phyloP scores from a whole-genome alignment of 129 eudicot genomes.

The Tagetes patula region DNA sequence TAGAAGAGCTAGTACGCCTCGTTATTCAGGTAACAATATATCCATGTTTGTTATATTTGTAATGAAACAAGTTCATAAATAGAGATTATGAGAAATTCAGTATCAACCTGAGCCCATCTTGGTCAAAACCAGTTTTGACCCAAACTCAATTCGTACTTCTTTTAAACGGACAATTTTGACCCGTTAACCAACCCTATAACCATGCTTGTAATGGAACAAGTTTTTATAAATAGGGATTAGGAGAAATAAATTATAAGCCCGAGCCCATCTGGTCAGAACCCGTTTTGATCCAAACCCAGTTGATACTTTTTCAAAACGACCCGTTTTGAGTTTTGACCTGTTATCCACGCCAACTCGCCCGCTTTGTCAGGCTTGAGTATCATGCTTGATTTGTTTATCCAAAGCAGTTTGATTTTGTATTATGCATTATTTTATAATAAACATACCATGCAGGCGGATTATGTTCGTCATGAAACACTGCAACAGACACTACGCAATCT shows the following conservation, averaged over 20 bases:
- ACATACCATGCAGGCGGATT: slow-evolving; percentile 69
- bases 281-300: neutral
- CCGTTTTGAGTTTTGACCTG: neutral
- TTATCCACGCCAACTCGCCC: neutral
- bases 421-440: neutral
- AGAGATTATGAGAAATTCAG: neutral
- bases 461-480: slow-evolving; percentile 65
- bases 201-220: no score
- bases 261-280: neutral
- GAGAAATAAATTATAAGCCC: neutral
- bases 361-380: neutral
- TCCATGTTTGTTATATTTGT: neutral
- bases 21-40: slow-evolving; percentile 71
- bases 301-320: neutral
- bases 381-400: neutral
- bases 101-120: neutral
- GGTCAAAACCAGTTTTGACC: neutral
- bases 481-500: slow-evolving; percentile 67
- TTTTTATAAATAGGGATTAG: no score
- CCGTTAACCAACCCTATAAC: no score
- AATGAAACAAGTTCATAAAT: neutral
- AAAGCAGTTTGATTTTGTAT: neutral
- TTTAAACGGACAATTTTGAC: no score
- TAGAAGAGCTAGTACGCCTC: slow-evolving; percentile 62
- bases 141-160: neutral